Base-by-base conservation (phyloP, 345 rosid species). In the Anacardium occidentale region DNA sequence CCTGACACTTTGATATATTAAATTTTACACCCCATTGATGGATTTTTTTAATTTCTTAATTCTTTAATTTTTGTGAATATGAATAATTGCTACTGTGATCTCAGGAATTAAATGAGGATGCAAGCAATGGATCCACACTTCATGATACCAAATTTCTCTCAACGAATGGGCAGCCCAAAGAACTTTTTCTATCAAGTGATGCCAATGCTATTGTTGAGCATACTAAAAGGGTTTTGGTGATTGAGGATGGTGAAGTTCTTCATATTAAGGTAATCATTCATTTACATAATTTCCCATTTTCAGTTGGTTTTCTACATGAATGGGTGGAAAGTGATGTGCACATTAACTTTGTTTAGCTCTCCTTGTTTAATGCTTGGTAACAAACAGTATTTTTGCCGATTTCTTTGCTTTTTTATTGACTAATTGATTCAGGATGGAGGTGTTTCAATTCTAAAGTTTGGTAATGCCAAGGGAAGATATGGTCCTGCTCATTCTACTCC, bases 171-270 rank as follows among this genome's bases (percentile, higher is more conserved):
- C 84, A 81, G 71, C 91, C 98, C 55, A 87, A 85, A 80, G 98
- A 94, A 71, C 77, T 94, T 67, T 94, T 92, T 70, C 82, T 94
- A 61, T 92, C 93, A 55, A 94, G 93, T 83, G 98, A 92, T 79
- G 92, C 91, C 10, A 86, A 84, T 72, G 98, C 98, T 64, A 83
- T 94, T 74, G 86, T 94, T 78, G 98, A 92, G 80, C 98, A 94
- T 77, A 94, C 98, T 21, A 92, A 83, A 83, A 92, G 75, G 75
- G 98, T 90, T 72, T 74, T 94, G 88, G 84, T 88, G 81, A 88
- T 94, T 81, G 96, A 94, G 83, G 98, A 94, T 71, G 88, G 85
- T 54, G 98, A 94, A 89, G 93, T 92, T 66, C 91, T 92, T 72
- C 83, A 90, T 80, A 84, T 92, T 40, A 92, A 94, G 98, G 98